phyloP scores from a whole-genome alignment of 2,329 filamentous ascomycete genomes.

The Exophiala viscosa region DNA sequence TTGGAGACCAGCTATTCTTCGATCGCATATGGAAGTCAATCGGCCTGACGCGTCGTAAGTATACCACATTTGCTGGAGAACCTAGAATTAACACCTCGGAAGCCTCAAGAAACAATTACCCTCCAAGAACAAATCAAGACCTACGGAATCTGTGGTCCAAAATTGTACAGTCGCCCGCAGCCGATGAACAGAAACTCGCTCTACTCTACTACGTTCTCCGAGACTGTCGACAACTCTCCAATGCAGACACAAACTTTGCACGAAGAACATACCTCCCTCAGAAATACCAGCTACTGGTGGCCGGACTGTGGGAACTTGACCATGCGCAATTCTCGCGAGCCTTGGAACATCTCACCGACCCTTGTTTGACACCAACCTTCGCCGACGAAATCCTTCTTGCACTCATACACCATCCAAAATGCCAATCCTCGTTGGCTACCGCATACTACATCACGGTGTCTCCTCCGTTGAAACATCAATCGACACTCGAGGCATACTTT shows the following conservation, averaged over 20 bases:
- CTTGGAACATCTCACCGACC: slow-evolving; percentile 72
- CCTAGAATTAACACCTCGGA: not conserved
- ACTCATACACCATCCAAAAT: slow-evolving; percentile 52
- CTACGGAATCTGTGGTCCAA: slow-evolving; percentile 67
- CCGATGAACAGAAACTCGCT: slow-evolving; percentile 74
- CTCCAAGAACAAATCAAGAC: slow-evolving; percentile 65
- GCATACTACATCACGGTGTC: slow-evolving; percentile 75
- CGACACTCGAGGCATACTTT: slow-evolving; percentile 65
- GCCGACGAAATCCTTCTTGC: slow-evolving; percentile 78
- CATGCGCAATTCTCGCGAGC: slow-evolving; percentile 53
- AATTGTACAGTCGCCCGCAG: slow-evolving; percentile 62
- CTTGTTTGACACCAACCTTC: slow-evolving; percentile 70
- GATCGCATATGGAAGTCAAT: slow-evolving; percentile 71
- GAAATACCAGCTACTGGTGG: slow-evolving; percentile 76
- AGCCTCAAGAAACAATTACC: slow-evolving; percentile 63
- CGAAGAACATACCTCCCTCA: slow-evolving; percentile 62
- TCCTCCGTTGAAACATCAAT: slow-evolving; percentile 64
- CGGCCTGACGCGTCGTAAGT: slow-evolving; percentile 64
- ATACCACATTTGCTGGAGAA: slow-evolving; percentile 3
- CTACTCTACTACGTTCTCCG: slow-evolving; percentile 80
- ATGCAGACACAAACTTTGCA: slow-evolving; percentile 59
- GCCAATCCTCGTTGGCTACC: slow-evolving; percentile 63
- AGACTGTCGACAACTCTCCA: slow-evolving; percentile 59
- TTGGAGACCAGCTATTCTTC: slow-evolving; percentile 72
- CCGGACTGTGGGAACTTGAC: slow-evolving; percentile 78